Evolutionary conservation across 208 protist species (phyloP).

Genomic region (Phytomonas sp.): DNA sequence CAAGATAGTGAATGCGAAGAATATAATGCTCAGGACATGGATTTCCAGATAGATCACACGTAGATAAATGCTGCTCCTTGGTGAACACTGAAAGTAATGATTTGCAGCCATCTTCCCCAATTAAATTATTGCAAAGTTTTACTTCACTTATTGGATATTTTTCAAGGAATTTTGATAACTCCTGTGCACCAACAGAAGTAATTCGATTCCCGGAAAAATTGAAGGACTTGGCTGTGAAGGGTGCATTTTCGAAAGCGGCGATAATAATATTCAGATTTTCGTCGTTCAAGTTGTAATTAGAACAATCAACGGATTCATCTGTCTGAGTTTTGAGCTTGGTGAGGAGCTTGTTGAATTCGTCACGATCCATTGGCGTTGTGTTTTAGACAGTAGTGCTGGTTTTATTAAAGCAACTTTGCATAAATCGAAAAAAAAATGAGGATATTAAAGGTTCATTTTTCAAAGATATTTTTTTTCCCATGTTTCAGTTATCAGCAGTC

Average conservation of each 20-base stretch:
- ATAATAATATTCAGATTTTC: background rate
- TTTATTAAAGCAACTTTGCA: background rate
- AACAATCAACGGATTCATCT: background rate
- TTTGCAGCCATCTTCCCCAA: conserved; percentile 48
- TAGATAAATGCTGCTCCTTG: conserved; percentile 19
- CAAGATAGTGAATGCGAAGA: conserved; percentile 42
- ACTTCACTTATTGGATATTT: conserved; percentile 36
- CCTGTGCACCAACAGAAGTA: conserved; percentile 31
- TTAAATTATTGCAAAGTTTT: conserved; percentile 48
- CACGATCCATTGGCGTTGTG: background rate
- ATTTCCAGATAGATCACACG: conserved; percentile 40
- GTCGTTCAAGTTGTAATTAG: background rate
- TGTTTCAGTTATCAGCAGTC: background rate
- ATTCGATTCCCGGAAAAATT: conserved; percentile 56
- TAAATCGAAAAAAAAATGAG: background rate
- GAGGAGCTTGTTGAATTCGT: background rate
- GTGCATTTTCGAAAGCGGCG: conserved; percentile 1
- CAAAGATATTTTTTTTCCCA: no score
- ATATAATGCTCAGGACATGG: conserved; percentile 30
- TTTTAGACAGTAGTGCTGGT: background rate
- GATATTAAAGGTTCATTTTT: no score
- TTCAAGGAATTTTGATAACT: conserved; percentile 32
- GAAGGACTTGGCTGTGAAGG: conserved; percentile 20
- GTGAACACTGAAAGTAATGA: conserved; percentile 44
- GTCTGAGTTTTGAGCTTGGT: background rate